These are phyloP conservation scores for Benincasa hispida DNA, from an alignment of 306 rosid genomes.

Conservation along the genomic window DNA sequence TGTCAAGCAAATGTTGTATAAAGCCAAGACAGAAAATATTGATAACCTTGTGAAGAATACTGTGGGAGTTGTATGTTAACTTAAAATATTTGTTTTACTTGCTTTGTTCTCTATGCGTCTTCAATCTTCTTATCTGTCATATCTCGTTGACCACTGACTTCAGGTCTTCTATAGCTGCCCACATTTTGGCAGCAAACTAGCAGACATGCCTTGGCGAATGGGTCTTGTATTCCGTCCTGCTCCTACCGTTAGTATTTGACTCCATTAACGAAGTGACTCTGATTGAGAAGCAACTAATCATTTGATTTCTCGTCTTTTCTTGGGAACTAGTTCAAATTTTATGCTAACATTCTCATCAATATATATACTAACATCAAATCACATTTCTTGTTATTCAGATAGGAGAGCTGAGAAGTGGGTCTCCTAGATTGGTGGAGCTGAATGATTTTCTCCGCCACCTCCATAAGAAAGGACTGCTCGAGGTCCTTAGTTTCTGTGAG, in stretches of 20 bases:
- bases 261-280: neutral
- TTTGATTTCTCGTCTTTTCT: neutral
- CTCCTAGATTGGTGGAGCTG: conserved; percentile 68
- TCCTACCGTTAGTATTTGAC: conserved; percentile 58
- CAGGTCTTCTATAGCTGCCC: conserved; percentile 99
- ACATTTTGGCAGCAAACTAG: conserved; percentile 97
- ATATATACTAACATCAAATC: conserved; percentile 4
- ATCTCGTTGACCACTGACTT: conserved; percentile 18
- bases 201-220: conserved; percentile 98
- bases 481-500: conserved; percentile 97
- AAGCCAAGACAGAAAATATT: conserved; percentile 57
- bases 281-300: neutral
- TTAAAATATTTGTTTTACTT: conserved; percentile 2
- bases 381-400: conserved; percentile 40
- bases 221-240: conserved; percentile 89
- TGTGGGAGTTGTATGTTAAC: conserved; percentile 61
- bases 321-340: neutral
- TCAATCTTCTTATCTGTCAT: neutral
- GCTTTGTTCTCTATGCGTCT: neutral
- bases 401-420: conserved; percentile 93
- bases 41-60: conserved; percentile 73
- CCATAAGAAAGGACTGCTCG: conserved; percentile 69
- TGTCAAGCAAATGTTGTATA: conserved; percentile 83
- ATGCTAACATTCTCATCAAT: neutral
- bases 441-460: conserved; percentile 73